A percentile compares a stretch with the other conserved stretches of the same genome.
Conservation (phyloP, 75 land plant species). For the Pseudotsuga menziesii region DNA sequence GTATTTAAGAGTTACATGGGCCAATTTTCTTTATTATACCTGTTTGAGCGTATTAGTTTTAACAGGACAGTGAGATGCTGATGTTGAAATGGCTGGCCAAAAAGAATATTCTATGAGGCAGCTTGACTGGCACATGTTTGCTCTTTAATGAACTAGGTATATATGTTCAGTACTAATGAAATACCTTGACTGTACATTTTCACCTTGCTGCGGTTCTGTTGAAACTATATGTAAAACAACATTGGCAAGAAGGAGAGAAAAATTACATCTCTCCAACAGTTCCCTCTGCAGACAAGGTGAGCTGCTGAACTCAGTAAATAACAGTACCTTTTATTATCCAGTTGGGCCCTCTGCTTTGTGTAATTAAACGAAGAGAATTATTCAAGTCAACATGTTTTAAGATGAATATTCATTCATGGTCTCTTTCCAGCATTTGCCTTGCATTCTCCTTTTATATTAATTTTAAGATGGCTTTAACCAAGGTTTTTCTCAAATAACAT, state of each 20-base stretch:
- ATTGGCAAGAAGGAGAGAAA: conserved; percentile 89
- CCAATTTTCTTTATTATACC: background rate
- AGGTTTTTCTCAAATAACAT: background rate
- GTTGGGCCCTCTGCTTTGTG: no score
- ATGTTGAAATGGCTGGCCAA: background rate
- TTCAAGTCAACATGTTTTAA: no score
- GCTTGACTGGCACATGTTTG: background rate
- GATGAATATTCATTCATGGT: no score
- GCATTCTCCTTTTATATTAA: background rate
- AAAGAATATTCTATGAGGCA: background rate
- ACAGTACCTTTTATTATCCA: no score
- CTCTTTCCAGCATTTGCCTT: background rate
- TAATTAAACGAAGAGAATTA: no score
- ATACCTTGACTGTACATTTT: conserved; percentile 10
- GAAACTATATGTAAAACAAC: conserved; percentile 92
- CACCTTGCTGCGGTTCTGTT: conserved; percentile 94
- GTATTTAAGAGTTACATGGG: background rate
- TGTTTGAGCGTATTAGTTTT: background rate
- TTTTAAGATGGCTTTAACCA: background rate
- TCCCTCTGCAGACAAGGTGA: conserved; percentile 78
- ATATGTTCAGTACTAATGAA: background rate
- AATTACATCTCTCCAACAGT: conserved; percentile 60
- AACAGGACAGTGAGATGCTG: background rate
- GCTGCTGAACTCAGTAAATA: background rate
- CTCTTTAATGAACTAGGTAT: conserved; percentile 1